Percentiles rank a stretch among this genome's conserved stretches.
These are phyloP conservation scores for Linum usitatissimum DNA, from an alignment of 345 rosid species.

Conservation along the genomic window DNA sequence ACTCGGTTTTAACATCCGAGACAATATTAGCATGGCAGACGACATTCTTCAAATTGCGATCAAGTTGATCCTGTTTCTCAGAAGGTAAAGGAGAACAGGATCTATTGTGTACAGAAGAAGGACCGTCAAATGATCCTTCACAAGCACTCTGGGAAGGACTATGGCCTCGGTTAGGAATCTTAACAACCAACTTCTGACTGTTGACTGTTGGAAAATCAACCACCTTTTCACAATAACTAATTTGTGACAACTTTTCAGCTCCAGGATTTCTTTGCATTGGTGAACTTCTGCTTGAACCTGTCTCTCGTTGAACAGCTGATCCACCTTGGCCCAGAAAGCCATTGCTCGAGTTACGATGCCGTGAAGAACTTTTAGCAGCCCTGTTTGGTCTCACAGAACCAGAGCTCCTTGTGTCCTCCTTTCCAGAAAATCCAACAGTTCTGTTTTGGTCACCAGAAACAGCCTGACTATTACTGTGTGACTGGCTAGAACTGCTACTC, in stretches of 20 bases:
- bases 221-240: constrained; percentile 42
- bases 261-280: constrained; percentile 36
- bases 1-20: constrained; percentile 40
- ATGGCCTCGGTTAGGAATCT: constrained; percentile 57
- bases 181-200: constrained; percentile 60
- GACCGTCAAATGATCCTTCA: constrained; percentile 67
- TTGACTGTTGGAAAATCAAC: constrained; percentile 37
- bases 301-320: constrained; percentile 38
- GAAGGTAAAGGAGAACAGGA: constrained; percentile 46
- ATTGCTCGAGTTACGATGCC: constrained; percentile 47
- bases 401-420: constrained; percentile 61
- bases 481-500: constrained; percentile 76
- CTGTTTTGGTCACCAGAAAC: constrained; percentile 59
- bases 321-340: constrained; percentile 34
- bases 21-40: constrained; percentile 24
- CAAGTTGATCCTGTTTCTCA: constrained; percentile 52
- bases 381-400: constrained; percentile 39
- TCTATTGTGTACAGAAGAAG: constrained; percentile 37
- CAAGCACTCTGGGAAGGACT: constrained; percentile 60
- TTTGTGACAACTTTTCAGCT: constrained; percentile 48
- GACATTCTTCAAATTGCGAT: constrained; percentile 22
- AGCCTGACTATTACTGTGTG: constrained; percentile 69
- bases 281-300: constrained; percentile 34
- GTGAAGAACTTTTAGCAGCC: constrained; percentile 34
- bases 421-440: constrained; percentile 37